Conservation (phyloP, 495 filamentous ascomycete species). For the Aspergillus saccharolyticus region DNA sequence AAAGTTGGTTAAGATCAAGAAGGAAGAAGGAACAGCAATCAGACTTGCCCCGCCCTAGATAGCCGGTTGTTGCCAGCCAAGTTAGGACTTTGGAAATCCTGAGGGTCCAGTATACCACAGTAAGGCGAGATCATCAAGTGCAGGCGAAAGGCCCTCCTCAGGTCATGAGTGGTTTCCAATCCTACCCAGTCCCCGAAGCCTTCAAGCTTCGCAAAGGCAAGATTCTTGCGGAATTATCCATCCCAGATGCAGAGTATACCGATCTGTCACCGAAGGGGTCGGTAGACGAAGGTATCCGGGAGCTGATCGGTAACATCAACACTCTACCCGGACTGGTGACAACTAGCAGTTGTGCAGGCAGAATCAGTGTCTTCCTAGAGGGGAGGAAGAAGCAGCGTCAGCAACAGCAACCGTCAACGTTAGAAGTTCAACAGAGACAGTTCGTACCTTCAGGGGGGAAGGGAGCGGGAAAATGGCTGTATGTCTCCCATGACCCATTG, state of each 20-base stretch:
- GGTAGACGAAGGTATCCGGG: constrained; percentile 70
- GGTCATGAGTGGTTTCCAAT: constrained; percentile 8
- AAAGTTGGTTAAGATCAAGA: not conserved
- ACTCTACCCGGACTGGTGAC: constrained; percentile 67
- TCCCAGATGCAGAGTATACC: constrained; percentile 60
- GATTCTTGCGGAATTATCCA: constrained; percentile 60
- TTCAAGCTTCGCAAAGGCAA: constrained; percentile 58
- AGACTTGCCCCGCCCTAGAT: not conserved
- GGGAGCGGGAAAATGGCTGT: constrained; percentile 81
- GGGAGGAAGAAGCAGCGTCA: constrained; percentile 48
- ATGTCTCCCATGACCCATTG: constrained; percentile 76
- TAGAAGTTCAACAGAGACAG: constrained; percentile 19
- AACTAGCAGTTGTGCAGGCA: constrained; percentile 85
- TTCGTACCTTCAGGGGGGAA: constrained; percentile 66
- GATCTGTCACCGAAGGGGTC: constrained; percentile 83
- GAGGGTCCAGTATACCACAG: not conserved
- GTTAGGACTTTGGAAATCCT: not conserved
- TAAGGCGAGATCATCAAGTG: constrained; percentile 8
- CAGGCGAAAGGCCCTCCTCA: constrained; percentile 4
- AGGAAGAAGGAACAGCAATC: not conserved
- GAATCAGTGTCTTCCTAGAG: constrained; percentile 81
- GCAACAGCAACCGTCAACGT: constrained; percentile 5
- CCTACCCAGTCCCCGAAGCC: constrained; percentile 25
- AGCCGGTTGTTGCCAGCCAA: not conserved
- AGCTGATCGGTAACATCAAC: constrained; percentile 74